A percentile compares a stretch with the other conserved stretches of the same genome.
Evolutionary conservation across 768 basidiomycete species (phyloP).

Genomic region (Cystofilobasidium macerans): DNA sequence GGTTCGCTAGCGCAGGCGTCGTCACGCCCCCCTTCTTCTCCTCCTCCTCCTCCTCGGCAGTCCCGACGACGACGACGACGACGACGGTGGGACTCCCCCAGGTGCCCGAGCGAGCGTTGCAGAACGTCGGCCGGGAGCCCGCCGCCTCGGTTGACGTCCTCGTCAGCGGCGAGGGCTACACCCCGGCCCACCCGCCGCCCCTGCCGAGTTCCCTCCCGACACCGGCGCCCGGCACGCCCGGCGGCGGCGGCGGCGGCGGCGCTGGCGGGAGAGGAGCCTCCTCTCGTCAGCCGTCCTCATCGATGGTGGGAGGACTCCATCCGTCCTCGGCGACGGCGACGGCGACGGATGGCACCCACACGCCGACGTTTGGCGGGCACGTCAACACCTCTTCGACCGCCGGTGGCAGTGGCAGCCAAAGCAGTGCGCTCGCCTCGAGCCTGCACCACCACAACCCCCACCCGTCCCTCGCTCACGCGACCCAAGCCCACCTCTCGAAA

Average conservation of each 20-base stretch:
- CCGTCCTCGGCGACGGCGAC: neutral
- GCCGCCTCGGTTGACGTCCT: too few relatives aligned
- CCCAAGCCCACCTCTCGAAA: conserved; percentile 65
- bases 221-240: conserved; percentile 2
- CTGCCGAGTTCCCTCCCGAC: neutral
- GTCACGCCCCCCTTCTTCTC: neutral
- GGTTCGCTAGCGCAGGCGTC: neutral
- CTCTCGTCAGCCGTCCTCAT: too few relatives aligned
- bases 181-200: conserved; percentile 8
- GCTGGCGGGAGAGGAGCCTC: too few relatives aligned
- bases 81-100: neutral
- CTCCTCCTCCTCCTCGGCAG: neutral
- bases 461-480: conserved; percentile 37
- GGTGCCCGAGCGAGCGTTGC: neutral
- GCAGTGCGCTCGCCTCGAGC: conserved; percentile 31
- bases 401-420: neutral
- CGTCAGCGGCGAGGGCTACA: neutral
- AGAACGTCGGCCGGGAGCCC: neutral
- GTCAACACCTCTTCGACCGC: too few relatives aligned
- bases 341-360: conserved; percentile 12
- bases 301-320: too few relatives aligned
- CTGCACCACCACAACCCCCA: conserved; percentile 35
- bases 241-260: neutral
- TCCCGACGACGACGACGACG: neutral
- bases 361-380: conserved; percentile 16